Base-by-base conservation (phyloP, 2,329 filamentous ascomycete species). In the Ustilaginoidea virens region DNA sequence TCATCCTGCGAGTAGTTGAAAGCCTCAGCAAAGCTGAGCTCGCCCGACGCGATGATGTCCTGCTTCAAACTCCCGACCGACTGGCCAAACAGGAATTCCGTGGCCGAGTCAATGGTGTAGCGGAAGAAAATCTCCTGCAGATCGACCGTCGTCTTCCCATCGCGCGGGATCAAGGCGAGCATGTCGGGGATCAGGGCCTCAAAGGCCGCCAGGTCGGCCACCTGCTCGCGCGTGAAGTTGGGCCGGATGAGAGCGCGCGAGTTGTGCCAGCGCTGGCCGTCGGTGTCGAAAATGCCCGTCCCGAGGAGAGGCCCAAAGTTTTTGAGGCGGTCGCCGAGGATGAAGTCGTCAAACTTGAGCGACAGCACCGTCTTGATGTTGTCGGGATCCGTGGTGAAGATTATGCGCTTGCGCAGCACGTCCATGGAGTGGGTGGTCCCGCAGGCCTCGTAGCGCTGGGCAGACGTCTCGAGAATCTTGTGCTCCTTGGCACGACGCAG, bases 31-130 rank as follows among this genome's bases (percentile, higher is more conserved):
- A 51, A 51, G 29, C 45, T 43, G 33, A 27, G 18, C 5, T 24
- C 31, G 24, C 9, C n/a, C n/a, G n/a, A 14, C 12, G 24, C 13
- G 14, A 6, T 16, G 7, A 42, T 39, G 18, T 44, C 41, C 12
- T 40, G 37, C 15, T 52, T 48, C 42, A 64, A 48, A n/a, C 48
- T 52, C 38, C 55, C 46, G 10, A 51, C 47, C 5, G 63, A 67
- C 39, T 71, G 58, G 6, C 75, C 74, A 33, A 78, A 75, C 11
- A 80, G 55, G 38, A 80, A 73, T 23, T 61, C 54, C 10, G 61
- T 63, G 0, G 60, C 52, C 1, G 56, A 55, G 33, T 67, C 61
- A 11, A 66, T 47, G 2, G 63, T 63, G 21, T 63, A 47, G 22
- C 53, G 51, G 47, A 64, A 66, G 39, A 66, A 58, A 7, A 66